A percentile compares a stretch with the other conserved stretches of the same genome.
phyloP scores from a whole-genome alignment of 1,284 basidiomycete genomes.

The Phellinidium pouzarii region DNA sequence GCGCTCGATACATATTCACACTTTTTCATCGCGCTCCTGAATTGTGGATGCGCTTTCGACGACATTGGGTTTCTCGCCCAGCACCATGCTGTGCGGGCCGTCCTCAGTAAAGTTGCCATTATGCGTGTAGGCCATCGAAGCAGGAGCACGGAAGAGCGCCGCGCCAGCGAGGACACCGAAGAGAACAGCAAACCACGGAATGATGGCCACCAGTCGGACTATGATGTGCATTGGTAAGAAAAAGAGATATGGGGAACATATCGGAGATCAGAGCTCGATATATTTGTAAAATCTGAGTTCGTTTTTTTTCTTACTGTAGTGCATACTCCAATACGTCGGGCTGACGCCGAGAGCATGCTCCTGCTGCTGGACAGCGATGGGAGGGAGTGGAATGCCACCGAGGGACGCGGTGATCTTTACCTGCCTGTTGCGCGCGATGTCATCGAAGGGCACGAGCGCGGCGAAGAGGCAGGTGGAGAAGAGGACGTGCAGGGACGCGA shows the following conservation, averaged over 20 bases:
- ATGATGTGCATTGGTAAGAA: not conserved
- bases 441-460: constrained; percentile 44
- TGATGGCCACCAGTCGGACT: constrained; percentile 41
- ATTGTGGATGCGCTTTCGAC: too few species aligned
- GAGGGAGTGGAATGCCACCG: constrained; percentile 32
- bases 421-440: constrained; percentile 42
- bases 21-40: too few species aligned
- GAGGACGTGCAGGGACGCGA: constrained; percentile 38
- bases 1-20: too few species aligned
- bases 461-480: constrained; percentile 47
- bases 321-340: constrained; percentile 39
- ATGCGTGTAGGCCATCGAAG: too few species aligned
- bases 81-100: too few species aligned
- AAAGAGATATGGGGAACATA: not conserved
- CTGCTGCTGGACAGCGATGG: constrained; percentile 32
- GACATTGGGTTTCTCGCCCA: too few species aligned
- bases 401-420: constrained; percentile 42
- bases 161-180: constrained; percentile 34
- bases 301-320: constrained; percentile 34
- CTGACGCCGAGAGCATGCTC: constrained; percentile 37
- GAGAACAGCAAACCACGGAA: constrained; percentile 46
- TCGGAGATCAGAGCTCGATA: too few species aligned
- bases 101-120: too few species aligned
- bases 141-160: constrained; percentile 24
- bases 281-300: too few species aligned